These are phyloP conservation scores for Magnusiomyces tetraspermus DNA, from an alignment of 1,139 yeast species.

Conservation along the genomic window DNA sequence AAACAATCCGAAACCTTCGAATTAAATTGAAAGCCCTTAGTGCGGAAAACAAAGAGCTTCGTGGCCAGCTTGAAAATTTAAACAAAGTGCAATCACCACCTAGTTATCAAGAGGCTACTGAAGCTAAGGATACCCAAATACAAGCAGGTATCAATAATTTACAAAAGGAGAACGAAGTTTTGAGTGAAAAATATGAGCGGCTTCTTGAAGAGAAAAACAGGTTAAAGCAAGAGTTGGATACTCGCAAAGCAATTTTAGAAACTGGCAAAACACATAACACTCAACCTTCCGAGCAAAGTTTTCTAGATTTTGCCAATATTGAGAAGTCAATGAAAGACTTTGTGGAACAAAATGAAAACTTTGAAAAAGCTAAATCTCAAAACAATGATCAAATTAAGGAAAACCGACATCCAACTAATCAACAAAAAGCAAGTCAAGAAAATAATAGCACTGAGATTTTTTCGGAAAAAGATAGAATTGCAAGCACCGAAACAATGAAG, in stretches of 20 bases:
- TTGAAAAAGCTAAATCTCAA: constrained; percentile 36
- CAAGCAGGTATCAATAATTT: constrained; percentile 54
- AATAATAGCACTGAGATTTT: no score
- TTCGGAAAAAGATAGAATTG: no score
- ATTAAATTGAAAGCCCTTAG: constrained; percentile 43
- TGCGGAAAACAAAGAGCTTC: constrained; percentile 56
- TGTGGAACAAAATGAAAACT: constrained; percentile 37
- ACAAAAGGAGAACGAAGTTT: constrained; percentile 68
- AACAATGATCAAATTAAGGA: no score
- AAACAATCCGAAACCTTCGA: constrained; percentile 42
- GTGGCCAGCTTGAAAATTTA: constrained; percentile 54
- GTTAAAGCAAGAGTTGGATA: constrained; percentile 37
- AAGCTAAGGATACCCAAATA: constrained; percentile 32
- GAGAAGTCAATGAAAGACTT: constrained; percentile 28
- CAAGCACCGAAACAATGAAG: no score
- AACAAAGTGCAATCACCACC: constrained; percentile 8
- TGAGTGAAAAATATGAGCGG: constrained; percentile 49
- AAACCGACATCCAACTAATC: no score
- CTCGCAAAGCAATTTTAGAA: no score
- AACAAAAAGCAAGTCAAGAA: no score
- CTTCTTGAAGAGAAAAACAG: constrained; percentile 42
- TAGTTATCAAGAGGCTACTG: constrained; percentile 15
- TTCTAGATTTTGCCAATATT: constrained; percentile 29
- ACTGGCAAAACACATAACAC: no score
- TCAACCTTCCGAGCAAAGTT: constrained; percentile 26